phyloP scores from a whole-genome alignment of 2,329 filamentous ascomycete genomes.

The Penicillium thymicola region DNA sequence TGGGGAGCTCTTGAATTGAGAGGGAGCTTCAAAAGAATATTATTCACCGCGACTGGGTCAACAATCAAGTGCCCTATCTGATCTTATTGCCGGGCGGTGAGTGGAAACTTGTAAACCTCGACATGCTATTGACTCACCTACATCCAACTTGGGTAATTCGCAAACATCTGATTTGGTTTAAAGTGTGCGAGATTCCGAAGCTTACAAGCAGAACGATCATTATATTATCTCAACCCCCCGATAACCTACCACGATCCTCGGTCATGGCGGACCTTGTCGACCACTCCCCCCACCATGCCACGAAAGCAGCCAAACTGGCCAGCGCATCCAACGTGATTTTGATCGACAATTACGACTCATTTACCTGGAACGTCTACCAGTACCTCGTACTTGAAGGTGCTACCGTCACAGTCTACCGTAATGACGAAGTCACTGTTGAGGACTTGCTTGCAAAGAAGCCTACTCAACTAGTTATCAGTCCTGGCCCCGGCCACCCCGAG shows the following conservation, averaged over 20 bases:
- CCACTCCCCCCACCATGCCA: conserved; percentile 77
- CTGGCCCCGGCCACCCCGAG: conserved; percentile 86
- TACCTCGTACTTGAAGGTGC: conserved; percentile 96
- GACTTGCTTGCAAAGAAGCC: conserved; percentile 80
- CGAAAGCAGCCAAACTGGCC: conserved; percentile 66
- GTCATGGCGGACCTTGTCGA: conserved; percentile 58
- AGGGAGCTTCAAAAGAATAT: conserved; percentile 30
- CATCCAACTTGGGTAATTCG: background rate
- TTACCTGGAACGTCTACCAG: conserved; percentile 99
- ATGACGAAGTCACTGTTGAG: conserved; percentile 84
- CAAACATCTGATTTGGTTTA: background rate
- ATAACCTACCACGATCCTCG: conserved; percentile 10
- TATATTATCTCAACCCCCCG: background rate
- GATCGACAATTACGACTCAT: conserved; percentile 99
- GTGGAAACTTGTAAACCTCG: conserved; percentile 12
- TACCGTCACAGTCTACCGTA: conserved; percentile 81
- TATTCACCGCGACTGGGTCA: conserved; percentile 34
- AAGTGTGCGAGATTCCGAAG: background rate
- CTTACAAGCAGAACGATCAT: background rate
- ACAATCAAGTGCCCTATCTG: conserved; percentile 38
- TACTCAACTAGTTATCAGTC: conserved; percentile 91
- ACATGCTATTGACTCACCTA: conserved; percentile 15
- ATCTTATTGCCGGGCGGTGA: conserved; percentile 37
- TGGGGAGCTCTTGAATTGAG: conserved; percentile 21
- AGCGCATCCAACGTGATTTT: conserved; percentile 88